A percentile compares a stretch with the other conserved stretches of the same genome.
Evolutionary conservation across 768 basidiomycete species (phyloP).

Genomic region (Lanmaoa pseudosensibilis): DNA sequence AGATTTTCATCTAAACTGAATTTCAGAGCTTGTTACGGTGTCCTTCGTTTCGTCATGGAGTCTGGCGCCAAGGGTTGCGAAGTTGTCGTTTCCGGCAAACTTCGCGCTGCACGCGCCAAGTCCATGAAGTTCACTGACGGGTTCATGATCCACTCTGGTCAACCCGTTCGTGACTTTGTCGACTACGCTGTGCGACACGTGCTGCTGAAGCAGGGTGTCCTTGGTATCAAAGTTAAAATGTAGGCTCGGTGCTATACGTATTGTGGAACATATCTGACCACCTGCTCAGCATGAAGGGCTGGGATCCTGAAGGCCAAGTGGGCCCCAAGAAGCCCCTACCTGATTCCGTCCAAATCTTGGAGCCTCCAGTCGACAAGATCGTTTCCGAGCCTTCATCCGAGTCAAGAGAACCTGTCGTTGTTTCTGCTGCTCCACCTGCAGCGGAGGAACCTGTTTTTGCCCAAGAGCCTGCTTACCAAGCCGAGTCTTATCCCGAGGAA

Average conservation of each 20-base stretch:
- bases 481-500: conserved; percentile 48
- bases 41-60: conserved; percentile 99
- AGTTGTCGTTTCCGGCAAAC: conserved; percentile 99
- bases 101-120: conserved; percentile 99
- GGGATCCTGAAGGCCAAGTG: conserved; percentile 85
- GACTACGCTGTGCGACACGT: conserved; percentile 98
- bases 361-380: conserved; percentile 89
- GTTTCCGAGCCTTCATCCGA: conserved; percentile 89
- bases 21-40: conserved; percentile 94
- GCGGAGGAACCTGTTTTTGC: conserved; percentile 49
- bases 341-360: conserved; percentile 87
- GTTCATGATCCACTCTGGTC: conserved; percentile 99
- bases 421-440: conserved; percentile 49
- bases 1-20: background rate
- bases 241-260: conserved; percentile 36
- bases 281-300: conserved; percentile 84
- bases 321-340: conserved; percentile 95
- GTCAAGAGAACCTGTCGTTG: conserved; percentile 66
- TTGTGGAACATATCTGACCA: conserved; percentile 12
- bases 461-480: conserved; percentile 37
- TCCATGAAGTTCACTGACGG: conserved; percentile 99
- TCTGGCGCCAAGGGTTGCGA: conserved; percentile 99
- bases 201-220: conserved; percentile 95
- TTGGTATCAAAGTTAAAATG: conserved; percentile 99
- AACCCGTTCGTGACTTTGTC: conserved; percentile 94